Evolutionary conservation across 164 flowering plant genomes (phyloP), one percentile per base, ranked within the genome.

Genomic region (Umbilicus rupestris): DNA sequence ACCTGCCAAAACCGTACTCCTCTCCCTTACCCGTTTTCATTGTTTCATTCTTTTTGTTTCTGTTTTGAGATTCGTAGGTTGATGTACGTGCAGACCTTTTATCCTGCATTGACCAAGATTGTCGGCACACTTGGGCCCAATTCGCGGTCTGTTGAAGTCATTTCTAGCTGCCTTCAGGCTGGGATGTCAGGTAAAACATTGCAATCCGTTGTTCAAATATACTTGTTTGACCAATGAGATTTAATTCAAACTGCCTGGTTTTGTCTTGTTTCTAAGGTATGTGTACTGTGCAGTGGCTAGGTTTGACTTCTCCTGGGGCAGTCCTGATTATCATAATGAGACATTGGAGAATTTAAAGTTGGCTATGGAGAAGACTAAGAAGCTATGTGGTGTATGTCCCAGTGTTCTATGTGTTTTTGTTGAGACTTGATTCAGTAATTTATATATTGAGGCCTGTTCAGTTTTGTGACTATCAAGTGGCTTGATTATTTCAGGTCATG

Each of bases 81-180:
- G 16, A 3, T 44, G 46, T 50, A 68, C 65, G 31, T 66, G 73
- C 86, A 84, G 97, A 83, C 60, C 75, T 88, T 85, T 73, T 88
- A 85, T 41, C 86, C 90, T 6, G 90, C 96, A 44, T 84, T 85
- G 97, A 84, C 97, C 28, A 91, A 91, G 83, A 89, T 91, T 63
- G 92, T 91, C 3, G 97, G 97, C 30, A 91, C 97, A 3, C 83
- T 91, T 1, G 97, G 97, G 16, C 88, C 92, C 2, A 87, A 76
- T 49, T 91, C 97, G 42, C 78, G 87, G 70, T 84, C 97, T 12
- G 90, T 83, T 1, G 90, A 87, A 65, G 81, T 85, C 69, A 83
- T 95, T 37, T 82, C 97, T 12, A 68, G 78, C 12, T 95, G 96
- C 68, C 89, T 95, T 15, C 80, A 88, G 58, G 89, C 91, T n/a